phyloP scores from a whole-genome alignment of 164 flowering plant genomes.

The Cinnamomum micranthum region DNA sequence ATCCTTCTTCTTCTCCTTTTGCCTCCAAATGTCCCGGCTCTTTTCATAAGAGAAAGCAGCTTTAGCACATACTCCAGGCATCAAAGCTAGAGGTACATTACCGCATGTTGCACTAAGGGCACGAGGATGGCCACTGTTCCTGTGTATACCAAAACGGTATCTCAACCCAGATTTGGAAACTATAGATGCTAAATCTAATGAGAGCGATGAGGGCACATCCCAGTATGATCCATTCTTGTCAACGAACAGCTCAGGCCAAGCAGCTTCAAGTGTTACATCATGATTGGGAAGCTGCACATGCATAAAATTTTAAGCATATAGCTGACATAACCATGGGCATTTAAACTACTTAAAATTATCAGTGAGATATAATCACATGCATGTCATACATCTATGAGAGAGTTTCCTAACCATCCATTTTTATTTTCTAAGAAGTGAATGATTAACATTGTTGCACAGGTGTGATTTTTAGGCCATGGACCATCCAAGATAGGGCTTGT shows the following conservation, averaged over 20 bases:
- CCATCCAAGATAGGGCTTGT: no score
- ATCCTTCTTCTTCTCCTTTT: conserved; percentile 43
- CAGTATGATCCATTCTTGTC: conserved; percentile 76
- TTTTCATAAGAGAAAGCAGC: conserved; percentile 81
- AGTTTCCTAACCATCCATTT: background rate
- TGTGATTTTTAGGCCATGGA: no score
- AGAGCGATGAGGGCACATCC: conserved; percentile 77
- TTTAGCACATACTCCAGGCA: conserved; percentile 80
- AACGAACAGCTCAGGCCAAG: conserved; percentile 81
- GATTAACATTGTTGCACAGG: no score
- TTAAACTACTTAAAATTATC: no score
- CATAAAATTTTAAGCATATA: conserved; percentile 8
- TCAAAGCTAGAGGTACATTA: conserved; percentile 50
- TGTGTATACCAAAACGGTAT: conserved; percentile 75
- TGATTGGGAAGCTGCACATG: conserved; percentile 67
- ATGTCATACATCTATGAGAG: background rate
- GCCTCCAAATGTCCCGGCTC: conserved; percentile 76
- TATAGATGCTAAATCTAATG: conserved; percentile 63
- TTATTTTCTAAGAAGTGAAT: no score
- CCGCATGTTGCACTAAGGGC: conserved; percentile 31
- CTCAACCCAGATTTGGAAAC: conserved; percentile 59
- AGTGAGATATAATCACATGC: background rate
- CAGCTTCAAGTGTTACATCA: conserved; percentile 80
- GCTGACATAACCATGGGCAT: background rate
- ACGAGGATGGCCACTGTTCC: conserved; percentile 52